Conservation (phyloP, 805 yeast genomes). For the Wickerhamiella hasegawae region DNA sequence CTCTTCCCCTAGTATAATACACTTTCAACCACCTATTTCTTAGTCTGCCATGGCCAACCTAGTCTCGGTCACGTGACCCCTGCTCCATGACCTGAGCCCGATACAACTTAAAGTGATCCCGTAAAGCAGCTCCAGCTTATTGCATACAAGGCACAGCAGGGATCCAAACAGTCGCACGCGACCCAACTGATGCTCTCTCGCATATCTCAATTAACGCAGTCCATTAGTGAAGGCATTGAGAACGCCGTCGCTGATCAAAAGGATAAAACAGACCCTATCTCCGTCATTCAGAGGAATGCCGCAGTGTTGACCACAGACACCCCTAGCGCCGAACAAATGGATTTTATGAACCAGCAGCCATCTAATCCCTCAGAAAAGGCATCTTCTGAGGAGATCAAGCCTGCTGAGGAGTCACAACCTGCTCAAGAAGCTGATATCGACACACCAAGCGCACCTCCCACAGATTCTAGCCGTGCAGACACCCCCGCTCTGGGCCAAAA, state of each 20-base stretch:
- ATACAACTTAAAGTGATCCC: no score
- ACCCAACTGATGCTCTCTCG: slow-evolving; percentile 49
- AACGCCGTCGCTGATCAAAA: slow-evolving; percentile 19
- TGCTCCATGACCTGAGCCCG: no score
- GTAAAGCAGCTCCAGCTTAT: no score
- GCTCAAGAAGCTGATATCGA: no score
- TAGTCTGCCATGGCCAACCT: no score
- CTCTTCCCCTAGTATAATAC: no score
- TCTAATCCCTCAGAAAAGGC: background rate
- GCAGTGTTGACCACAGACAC: slow-evolving; percentile 10
- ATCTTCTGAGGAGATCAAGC: background rate
- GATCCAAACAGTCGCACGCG: no score
- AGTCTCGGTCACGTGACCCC: no score
- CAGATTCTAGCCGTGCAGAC: background rate
- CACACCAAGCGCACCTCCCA: no score
- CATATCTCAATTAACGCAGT: slow-evolving; percentile 47
- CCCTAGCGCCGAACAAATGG: slow-evolving; percentile 13
- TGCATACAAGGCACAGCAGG: no score
- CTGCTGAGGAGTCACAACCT: background rate
- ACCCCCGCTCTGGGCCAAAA: background rate
- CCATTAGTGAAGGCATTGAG: slow-evolving; percentile 44
- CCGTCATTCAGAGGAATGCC: slow-evolving; percentile 13
- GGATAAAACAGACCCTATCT: slow-evolving; percentile 9
- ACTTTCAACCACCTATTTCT: no score
- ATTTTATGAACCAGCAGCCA: slow-evolving; percentile 3